These are phyloP conservation scores for Thoreauomyces humboldtii DNA, from an alignment of 192 early-diverging fungal genomes.

Conservation along the genomic window DNA sequence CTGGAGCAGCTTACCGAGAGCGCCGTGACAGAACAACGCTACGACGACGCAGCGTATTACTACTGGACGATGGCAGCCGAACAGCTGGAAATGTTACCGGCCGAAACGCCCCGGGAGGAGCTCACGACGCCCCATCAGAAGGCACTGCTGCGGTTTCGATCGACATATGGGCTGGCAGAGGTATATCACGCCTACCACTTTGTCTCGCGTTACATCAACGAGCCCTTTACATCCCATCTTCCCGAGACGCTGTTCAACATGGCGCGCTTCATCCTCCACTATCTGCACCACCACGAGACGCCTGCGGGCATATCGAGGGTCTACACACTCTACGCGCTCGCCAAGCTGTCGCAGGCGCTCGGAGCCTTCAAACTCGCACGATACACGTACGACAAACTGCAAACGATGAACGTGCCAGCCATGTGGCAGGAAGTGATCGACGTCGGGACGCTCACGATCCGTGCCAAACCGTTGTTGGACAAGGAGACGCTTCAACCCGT, in stretches of 20 bases:
- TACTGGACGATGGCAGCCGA: constrained; percentile 45
- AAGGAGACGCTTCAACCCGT: constrained; percentile 40
- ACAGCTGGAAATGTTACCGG: constrained; percentile 40
- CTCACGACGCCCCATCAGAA: constrained; percentile 28
- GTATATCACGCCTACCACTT: constrained; percentile 55
- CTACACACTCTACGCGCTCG: constrained; percentile 47
- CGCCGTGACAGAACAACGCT: constrained; percentile 48
- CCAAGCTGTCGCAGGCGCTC: constrained; percentile 43
- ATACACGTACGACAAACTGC: constrained; percentile 47
- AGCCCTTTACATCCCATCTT: constrained; percentile 55
- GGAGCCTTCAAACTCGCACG: constrained; percentile 47
- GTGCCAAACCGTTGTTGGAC: constrained; percentile 45
- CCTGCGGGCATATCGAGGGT: constrained; percentile 51
- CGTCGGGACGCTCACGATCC: constrained; percentile 39
- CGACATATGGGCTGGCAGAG: constrained; percentile 38
- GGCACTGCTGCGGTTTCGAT: constrained; percentile 27
- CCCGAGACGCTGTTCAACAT: constrained; percentile 52
- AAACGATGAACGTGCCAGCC: constrained; percentile 31
- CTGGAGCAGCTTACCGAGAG: constrained; percentile 48
- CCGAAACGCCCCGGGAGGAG: constrained; percentile 17
- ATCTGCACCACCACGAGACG: constrained; percentile 30
- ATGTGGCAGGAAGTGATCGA: constrained; percentile 54
- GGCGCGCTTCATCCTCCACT: constrained; percentile 46
- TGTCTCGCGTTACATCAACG: constrained; percentile 51
- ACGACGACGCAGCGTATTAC: constrained; percentile 55